Percentiles rank a stretch among this genome's conserved stretches.
Evolutionary conservation across 1,284 basidiomycete species (phyloP).

Genomic region (Trametes hirsuta): DNA sequence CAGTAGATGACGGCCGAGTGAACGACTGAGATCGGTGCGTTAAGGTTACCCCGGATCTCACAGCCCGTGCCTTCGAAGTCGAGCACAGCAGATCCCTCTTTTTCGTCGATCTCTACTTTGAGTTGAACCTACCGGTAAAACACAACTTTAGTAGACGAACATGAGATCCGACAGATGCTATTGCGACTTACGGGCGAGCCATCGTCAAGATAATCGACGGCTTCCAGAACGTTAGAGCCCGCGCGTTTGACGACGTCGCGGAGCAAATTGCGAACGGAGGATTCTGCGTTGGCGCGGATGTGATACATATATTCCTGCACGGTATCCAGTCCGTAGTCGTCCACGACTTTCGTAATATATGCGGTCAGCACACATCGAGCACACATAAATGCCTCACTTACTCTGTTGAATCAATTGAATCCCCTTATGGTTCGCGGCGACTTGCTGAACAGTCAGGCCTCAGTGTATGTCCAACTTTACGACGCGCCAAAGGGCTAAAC

Average conservation of each 20-base stretch:
- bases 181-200: slow-evolving; percentile 72
- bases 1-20: slow-evolving; percentile 96
- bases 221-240: slow-evolving; percentile 68
- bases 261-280: slow-evolving; percentile 84
- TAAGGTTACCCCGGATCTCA: slow-evolving; percentile 90
- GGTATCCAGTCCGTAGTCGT: slow-evolving; percentile 84
- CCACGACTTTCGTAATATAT: slow-evolving; percentile 59
- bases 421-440: slow-evolving; percentile 96
- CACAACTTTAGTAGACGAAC: background rate
- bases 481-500: slow-evolving; percentile 27
- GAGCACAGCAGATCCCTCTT: slow-evolving; percentile 81
- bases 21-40: slow-evolving; percentile 87
- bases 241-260: slow-evolving; percentile 73
- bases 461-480: background rate
- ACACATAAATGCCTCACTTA: slow-evolving; percentile 32
- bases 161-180: background rate
- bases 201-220: slow-evolving; percentile 85
- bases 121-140: slow-evolving; percentile 66
- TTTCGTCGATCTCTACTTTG: slow-evolving; percentile 78
- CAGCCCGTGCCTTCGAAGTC: slow-evolving; percentile 92
- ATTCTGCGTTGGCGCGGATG: slow-evolving; percentile 90
- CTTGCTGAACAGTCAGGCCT: slow-evolving; percentile 62
- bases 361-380: background rate
- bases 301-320: slow-evolving; percentile 94
- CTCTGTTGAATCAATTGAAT: slow-evolving; percentile 80